Base-by-base conservation (phyloP, 495 filamentous ascomycete species). In the Tuber umbilicatum region DNA sequence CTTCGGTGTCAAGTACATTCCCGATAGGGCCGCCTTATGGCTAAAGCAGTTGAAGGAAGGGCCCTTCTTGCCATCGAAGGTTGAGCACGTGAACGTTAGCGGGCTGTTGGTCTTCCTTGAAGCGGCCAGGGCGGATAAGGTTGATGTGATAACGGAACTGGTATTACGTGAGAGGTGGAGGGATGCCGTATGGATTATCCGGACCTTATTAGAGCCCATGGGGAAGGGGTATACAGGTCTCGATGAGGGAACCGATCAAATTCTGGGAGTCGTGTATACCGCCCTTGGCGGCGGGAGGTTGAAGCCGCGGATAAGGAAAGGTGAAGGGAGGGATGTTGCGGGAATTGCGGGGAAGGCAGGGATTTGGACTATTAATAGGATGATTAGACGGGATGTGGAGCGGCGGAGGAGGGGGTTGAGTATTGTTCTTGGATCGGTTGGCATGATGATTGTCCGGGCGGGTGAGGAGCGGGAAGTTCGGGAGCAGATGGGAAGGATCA, bases 81-180 rank as follows among this genome's bases (percentile, higher is more conserved):
- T 64, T 64, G 69, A 69, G 6, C 69, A 60, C 5, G 41, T 37
- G 45, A 40, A 69, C 31, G n/a, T 47, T 3, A 70, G 69, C 31
- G 74, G 78, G 27, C 72, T 79, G 2, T 41, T 79, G 16, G 73
- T 79, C 5, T 69, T 79, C 47, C 76, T 79, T 16, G 77, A 79
- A 70, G 69, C 72, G 31, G 77, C 77, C 21, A 40, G 45, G 39
- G 77, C 72, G 23, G 69, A 79, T 19, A 70, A 79, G 19, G 75
- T 78, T 23, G 77, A 79, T 39, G 10, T 78, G 21, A 74, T 79
- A 45, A 74, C 77, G n/a, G 77, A 79, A 45, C 77, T 79, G 4
- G 55, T 75, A 1, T 35, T 43, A 5, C 31, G 38, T 4, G 71
- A 55, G 6, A 78, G 78, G 70, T 79, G 77, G 77, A 68, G 41